Evolutionary conservation across 805 yeast species (phyloP).

Genomic region (Torulaspora gathmanii): DNA sequence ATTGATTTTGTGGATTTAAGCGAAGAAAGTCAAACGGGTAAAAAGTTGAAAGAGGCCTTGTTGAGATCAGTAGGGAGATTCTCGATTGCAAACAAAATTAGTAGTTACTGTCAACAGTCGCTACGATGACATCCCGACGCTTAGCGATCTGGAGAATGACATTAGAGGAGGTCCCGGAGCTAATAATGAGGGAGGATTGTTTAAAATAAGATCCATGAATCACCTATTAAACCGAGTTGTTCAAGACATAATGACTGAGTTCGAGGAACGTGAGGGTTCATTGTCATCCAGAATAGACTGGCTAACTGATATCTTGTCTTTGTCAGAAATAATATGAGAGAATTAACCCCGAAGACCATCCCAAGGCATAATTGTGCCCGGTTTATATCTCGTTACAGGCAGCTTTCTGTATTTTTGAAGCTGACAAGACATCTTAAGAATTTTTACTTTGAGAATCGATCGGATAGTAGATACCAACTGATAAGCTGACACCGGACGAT

Average conservation of each 20-base stretch:
- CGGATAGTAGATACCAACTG: constrained; percentile 9
- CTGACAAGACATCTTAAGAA: constrained; percentile 3
- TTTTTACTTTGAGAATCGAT: constrained; percentile 9
- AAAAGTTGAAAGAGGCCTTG: constrained; percentile 3
- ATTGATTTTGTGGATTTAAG: constrained; percentile 13
- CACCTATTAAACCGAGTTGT: constrained; percentile 10
- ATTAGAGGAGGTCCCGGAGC: constrained; percentile 8
- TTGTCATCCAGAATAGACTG: constrained; percentile 14
- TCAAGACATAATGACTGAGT: constrained; percentile 8
- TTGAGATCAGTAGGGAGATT: constrained; percentile 3
- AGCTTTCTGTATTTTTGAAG: constrained; percentile 8
- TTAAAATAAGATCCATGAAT: constrained; percentile 10
- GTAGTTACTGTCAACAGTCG: constrained; percentile 12
- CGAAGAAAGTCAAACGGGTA: constrained; percentile 10
- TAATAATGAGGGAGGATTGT: constrained; percentile 5
- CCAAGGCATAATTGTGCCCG: constrained; percentile 8
- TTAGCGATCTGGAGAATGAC: constrained; percentile 8
- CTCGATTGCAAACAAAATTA: constrained; percentile 11
- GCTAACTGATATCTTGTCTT: constrained; percentile 7
- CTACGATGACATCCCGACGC: constrained; percentile 9
- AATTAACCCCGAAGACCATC: constrained; percentile 5
- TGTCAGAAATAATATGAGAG: constrained; percentile 8
- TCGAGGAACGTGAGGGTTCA: constrained; percentile 4
- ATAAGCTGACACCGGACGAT: constrained; percentile 11
- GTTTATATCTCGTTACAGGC: constrained; percentile 13